Evolutionary conservation across 2,329 filamentous ascomycete species (phyloP).

Genomic region (Pyrenochaeta sp.): DNA sequence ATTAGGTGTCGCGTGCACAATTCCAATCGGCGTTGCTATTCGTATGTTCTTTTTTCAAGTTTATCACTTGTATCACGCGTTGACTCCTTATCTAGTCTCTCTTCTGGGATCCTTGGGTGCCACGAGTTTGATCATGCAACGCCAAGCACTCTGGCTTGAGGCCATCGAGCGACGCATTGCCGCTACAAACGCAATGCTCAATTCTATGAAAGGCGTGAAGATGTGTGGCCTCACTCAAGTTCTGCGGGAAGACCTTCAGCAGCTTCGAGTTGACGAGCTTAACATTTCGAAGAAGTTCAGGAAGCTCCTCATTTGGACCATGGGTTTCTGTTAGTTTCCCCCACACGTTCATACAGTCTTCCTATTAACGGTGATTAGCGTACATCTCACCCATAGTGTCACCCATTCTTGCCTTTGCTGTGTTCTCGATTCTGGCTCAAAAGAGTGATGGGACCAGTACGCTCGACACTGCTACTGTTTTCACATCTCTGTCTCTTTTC

Average conservation of each 20-base stretch:
- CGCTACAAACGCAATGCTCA: conserved; percentile 52
- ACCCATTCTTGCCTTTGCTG: conserved; percentile 57
- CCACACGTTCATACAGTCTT: neutral
- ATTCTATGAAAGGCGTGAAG: conserved; percentile 58
- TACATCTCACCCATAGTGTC: conserved; percentile 48
- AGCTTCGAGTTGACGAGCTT: conserved; percentile 44
- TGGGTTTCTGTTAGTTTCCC: conserved; percentile 41
- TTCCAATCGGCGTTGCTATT: conserved; percentile 57
- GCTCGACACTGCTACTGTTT: conserved; percentile 54
- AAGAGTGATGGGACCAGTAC: conserved; percentile 40
- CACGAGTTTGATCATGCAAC: conserved; percentile 40
- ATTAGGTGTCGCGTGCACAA: conserved; percentile 58
- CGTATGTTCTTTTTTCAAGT: conserved; percentile 22
- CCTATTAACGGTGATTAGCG: conserved; percentile 22
- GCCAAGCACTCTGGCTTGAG: conserved; percentile 54
- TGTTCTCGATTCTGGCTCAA: conserved; percentile 53
- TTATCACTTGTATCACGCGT: neutral
- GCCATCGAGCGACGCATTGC: conserved; percentile 55
- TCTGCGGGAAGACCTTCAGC: conserved; percentile 38
- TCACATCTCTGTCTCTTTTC: conserved; percentile 59
- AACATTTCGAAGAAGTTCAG: conserved; percentile 46
- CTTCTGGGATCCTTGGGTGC: conserved; percentile 38
- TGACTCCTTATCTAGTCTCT: conserved; percentile 16
- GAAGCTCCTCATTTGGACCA: conserved; percentile 47
- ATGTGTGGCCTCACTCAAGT: conserved; percentile 52